Evolutionary conservation across 148 eudicot genomes (phyloP).

Genomic region (Nepenthes mirabilis): DNA sequence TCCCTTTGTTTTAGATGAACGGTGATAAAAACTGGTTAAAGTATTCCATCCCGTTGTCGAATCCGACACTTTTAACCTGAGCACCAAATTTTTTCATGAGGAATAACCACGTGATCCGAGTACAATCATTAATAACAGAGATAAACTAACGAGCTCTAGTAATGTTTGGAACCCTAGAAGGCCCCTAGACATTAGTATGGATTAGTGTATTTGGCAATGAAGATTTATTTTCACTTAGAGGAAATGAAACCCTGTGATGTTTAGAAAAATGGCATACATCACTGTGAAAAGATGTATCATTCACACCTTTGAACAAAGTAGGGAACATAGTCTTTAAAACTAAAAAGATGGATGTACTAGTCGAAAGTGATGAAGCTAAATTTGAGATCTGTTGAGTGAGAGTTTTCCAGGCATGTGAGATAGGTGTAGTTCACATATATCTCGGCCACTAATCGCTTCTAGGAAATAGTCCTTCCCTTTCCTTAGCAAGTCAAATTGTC

Average conservation of each 20-base stretch:
- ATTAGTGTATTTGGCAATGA: background rate
- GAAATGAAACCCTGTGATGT: background rate
- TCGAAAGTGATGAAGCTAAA: background rate
- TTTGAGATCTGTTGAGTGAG: background rate
- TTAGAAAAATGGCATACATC: background rate
- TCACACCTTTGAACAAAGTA: background rate
- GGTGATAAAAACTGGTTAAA: background rate
- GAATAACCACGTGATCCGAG: background rate
- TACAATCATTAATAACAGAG: no score
- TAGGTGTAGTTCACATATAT: background rate
- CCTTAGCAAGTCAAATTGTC: background rate
- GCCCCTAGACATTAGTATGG: background rate
- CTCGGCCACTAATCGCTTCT: background rate
- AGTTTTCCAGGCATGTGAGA: background rate
- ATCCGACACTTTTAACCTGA: background rate
- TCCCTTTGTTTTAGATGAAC: background rate
- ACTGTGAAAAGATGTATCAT: background rate
- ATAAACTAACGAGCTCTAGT: background rate
- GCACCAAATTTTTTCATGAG: background rate
- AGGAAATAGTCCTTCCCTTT: no score
- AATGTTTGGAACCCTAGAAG: background rate
- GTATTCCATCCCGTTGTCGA: background rate
- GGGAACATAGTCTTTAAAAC: background rate
- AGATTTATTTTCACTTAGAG: background rate
- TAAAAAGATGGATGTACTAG: background rate